phyloP scores from a whole-genome alignment of 2,329 filamentous ascomycete genomes.

The Gnomoniopsis sp. region DNA sequence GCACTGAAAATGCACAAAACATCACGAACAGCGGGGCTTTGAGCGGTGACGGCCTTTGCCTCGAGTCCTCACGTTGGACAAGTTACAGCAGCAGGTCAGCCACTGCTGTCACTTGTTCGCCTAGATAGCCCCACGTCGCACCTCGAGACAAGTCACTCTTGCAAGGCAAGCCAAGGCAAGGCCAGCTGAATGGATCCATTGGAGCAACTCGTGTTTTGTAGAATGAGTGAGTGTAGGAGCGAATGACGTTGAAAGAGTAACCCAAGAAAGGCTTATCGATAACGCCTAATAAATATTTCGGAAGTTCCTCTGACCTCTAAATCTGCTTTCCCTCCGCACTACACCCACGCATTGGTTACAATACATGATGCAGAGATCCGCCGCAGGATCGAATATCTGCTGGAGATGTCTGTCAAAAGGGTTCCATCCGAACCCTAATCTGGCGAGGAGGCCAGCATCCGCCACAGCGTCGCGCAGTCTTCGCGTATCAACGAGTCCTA shows the following conservation, averaged over 20 bases:
- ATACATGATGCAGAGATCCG: constrained; percentile 29
- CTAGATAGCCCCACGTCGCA: not conserved
- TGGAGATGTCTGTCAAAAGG: constrained; percentile 26
- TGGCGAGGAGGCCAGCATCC: constrained; percentile 3
- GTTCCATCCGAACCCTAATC: not conserved
- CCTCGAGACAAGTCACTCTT: not conserved
- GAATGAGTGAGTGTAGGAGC: too few species aligned
- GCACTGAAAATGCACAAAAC: too few species aligned
- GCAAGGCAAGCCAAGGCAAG: too few species aligned
- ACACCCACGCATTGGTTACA: not conserved
- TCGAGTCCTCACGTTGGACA: not conserved
- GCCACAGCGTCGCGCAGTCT: constrained; percentile 1
- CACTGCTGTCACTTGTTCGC: constrained; percentile 7
- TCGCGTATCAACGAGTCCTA: not conserved
- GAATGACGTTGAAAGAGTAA: not conserved
- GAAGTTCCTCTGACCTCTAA: not conserved
- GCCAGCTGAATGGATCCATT: too few species aligned
- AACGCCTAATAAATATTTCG: not conserved
- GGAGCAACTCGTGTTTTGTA: too few species aligned
- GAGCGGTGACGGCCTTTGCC: not conserved
- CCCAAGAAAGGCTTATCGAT: not conserved
- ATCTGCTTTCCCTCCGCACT: not conserved
- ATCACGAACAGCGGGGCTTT: not conserved
- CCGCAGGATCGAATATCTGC: constrained; percentile 28
- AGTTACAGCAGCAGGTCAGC: not conserved